phyloP scores from a whole-genome alignment of 139 green algal species.

The Tetraselmis striata region DNA sequence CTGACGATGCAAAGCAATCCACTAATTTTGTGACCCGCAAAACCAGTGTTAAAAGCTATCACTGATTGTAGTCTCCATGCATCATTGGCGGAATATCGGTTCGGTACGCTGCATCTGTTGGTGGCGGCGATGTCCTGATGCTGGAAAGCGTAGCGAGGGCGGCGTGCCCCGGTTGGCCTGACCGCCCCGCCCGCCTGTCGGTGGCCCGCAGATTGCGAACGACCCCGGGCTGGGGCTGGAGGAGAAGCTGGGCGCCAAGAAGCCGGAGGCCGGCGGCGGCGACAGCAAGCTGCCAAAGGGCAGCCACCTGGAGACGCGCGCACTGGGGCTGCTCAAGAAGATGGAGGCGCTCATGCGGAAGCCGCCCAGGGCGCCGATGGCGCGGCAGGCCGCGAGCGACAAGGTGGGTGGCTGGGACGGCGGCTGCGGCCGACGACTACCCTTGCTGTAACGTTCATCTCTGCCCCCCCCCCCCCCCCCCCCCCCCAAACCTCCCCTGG shows the following conservation, averaged over 20 bases:
- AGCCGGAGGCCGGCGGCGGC: neutral
- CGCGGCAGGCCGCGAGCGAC: conserved; percentile 1
- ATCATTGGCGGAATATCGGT: no score
- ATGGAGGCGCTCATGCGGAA: conserved; percentile 26
- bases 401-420: conserved; percentile 2
- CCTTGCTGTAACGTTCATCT: no score
- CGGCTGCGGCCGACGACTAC: neutral
- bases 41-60: no score
- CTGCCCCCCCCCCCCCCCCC: no score
- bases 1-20: no score
- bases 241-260: conserved; percentile 52
- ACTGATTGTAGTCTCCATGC: no score
- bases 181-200: no score
- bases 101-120: no score
- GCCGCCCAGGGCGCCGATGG: conserved; percentile 2
- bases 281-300: conserved; percentile 31
- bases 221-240: conserved; percentile 61
- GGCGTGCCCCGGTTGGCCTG: no score
- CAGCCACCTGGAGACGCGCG: conserved; percentile 76
- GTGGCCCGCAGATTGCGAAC: neutral
- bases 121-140: no score
- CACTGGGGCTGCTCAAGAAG: conserved; percentile 70
- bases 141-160: no score
- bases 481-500: neutral
- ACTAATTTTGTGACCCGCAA: no score